phyloP scores from a whole-genome alignment of 805 yeast species.

The Yamadazyma kitorensis region DNA sequence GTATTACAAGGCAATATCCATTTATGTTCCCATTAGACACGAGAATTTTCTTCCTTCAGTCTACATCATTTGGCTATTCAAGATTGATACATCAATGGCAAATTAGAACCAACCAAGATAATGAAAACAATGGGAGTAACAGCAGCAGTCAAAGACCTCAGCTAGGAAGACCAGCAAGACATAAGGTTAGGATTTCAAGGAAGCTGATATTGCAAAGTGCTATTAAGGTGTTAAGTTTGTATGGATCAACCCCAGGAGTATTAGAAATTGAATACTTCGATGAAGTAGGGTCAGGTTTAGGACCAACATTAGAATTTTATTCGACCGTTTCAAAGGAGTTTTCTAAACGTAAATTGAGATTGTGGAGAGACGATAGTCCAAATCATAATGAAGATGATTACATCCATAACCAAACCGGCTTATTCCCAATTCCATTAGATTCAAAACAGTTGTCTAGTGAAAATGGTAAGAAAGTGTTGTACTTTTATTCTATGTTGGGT shows the following conservation, averaged over 20 bases:
- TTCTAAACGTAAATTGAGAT: slow-evolving; percentile 46
- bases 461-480: slow-evolving; percentile 42
- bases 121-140: slow-evolving; percentile 20
- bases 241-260: slow-evolving; percentile 77
- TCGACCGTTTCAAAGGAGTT: slow-evolving; percentile 78
- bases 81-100: slow-evolving; percentile 81
- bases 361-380: slow-evolving; percentile 62
- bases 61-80: slow-evolving; percentile 89
- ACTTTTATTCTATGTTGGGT: slow-evolving; percentile 68
- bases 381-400: slow-evolving; percentile 25
- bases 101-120: slow-evolving; percentile 37
- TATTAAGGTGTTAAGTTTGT: slow-evolving; percentile 67
- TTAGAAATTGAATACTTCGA: slow-evolving; percentile 84
- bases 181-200: slow-evolving; percentile 76
- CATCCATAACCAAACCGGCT: slow-evolving; percentile 47
- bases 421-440: slow-evolving; percentile 71
- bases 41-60: slow-evolving; percentile 71
- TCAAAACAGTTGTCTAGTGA: slow-evolving; percentile 19
- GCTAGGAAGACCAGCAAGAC: slow-evolving; percentile 74
- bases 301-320: slow-evolving; percentile 94
- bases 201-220: slow-evolving; percentile 71
- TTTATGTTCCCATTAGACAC: slow-evolving; percentile 84
- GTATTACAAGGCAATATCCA: slow-evolving; percentile 69
- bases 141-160: slow-evolving; percentile 30
- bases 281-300: slow-evolving; percentile 95